Percentiles rank a stretch among this genome's conserved stretches.
Conservation (phyloP, 176 grass and related monocot genomes). For the Oryza coarctata region DNA sequence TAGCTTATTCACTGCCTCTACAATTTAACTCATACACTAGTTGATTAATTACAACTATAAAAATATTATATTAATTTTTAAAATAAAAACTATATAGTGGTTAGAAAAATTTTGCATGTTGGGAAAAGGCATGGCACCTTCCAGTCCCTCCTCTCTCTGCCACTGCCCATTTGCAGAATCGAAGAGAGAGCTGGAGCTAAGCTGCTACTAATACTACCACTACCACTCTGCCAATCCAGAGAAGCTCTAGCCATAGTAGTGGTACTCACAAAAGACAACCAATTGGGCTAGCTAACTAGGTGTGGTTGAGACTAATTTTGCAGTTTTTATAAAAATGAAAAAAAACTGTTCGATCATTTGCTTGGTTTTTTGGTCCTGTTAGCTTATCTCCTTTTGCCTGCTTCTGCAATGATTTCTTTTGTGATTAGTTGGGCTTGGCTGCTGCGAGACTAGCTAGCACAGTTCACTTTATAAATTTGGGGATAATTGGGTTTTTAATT, state of each 20-base stretch:
- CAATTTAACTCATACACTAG: no score
- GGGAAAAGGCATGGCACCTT: no score
- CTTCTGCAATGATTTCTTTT: conserved; percentile 46
- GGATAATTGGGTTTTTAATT: conserved; percentile 23
- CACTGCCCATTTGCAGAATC: conserved; percentile 16
- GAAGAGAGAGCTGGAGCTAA: neutral
- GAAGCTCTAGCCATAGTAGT: neutral
- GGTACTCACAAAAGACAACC: conserved; percentile 25
- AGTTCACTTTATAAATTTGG: conserved; percentile 37
- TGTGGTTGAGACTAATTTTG: conserved; percentile 16
- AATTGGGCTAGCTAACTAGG: conserved; percentile 26
- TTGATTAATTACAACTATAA: no score
- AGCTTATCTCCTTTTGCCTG: conserved; percentile 25
- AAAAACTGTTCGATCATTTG: neutral
- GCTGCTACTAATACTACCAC: neutral
- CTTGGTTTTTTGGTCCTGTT: conserved; percentile 32
- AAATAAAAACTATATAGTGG: no score
- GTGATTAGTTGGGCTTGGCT: conserved; percentile 49
- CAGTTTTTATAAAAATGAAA: neutral
- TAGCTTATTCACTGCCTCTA: no score
- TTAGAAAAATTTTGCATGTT: no score
- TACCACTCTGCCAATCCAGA: conserved; percentile 12
- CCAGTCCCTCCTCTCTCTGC: no score
- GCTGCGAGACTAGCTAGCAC: conserved; percentile 37
- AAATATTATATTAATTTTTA: no score